These are phyloP conservation scores for Sporothrix protearum DNA, from an alignment of 2,329 filamentous ascomycete genomes.

Conservation along the genomic window DNA sequence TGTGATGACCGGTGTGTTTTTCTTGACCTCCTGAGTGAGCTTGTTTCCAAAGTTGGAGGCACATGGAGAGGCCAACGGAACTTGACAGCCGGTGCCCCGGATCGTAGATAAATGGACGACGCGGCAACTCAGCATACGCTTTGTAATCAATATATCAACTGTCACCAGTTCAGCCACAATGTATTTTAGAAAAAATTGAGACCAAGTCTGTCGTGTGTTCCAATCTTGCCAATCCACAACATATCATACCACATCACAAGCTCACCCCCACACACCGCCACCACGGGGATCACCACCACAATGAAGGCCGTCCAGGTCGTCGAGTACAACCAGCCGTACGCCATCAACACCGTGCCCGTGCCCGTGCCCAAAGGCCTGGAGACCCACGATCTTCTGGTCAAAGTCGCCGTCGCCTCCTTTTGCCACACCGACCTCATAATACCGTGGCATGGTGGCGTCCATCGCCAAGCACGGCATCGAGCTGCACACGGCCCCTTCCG, in stretches of 20 bases:
- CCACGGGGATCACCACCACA: not conserved
- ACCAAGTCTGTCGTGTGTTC: no score
- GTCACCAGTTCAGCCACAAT: no score
- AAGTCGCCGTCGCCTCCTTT: constrained; percentile 56
- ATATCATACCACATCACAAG: not conserved
- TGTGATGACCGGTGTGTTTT: not conserved
- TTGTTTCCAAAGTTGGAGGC: not conserved
- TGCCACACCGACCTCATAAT: constrained; percentile 62
- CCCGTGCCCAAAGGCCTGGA: constrained; percentile 45
- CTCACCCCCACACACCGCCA: no score
- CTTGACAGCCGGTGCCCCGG: constrained; percentile 6
- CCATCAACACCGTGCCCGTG: constrained; percentile 30
- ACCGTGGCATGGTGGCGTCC: constrained; percentile 45
- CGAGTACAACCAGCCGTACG: constrained; percentile 12
- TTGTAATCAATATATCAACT: not conserved
- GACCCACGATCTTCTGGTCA: constrained; percentile 56
- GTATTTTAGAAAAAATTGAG: no score
- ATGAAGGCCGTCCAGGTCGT: constrained; percentile 18
- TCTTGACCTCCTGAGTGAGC: not conserved
- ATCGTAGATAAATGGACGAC: not conserved
- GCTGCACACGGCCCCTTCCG: constrained; percentile 51
- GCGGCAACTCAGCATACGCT: not conserved
- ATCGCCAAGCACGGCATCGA: constrained; percentile 46
- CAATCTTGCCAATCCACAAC: not conserved
- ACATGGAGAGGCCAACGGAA: not conserved